Evolutionary conservation across 306 rosid genomes (phyloP), one percentile per base, ranked within the genome.

Genomic region (Vigna reflexopilosa): DNA sequence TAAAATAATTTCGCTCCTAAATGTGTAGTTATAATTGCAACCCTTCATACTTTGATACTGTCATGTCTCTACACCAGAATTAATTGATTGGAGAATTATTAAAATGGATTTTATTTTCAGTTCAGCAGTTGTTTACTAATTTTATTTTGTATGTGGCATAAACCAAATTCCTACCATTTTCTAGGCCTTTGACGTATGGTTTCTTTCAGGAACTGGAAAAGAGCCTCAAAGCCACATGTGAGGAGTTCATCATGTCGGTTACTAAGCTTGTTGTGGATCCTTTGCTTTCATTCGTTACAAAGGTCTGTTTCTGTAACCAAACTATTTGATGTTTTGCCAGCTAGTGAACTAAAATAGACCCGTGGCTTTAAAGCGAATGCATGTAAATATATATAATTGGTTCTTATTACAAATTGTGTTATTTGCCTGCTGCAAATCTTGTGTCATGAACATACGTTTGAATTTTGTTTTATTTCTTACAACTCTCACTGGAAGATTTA

Each of bases 181-280:
- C 54, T 44, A 63, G 63, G 47, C 79, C 56, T 55, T 55, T 44
- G 24, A 63, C 67, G 55, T 77, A 49, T 72, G 30, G 77, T 76
- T 83, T 75, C 69, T 79, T 86, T 84, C 91, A 95, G 99, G 99
- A 93, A 51, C 89, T 95, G 68, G 99, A 95, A 77, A 95, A 93
- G 83, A 95, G 89, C 91, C 91, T 95, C 48, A 95, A 95, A 86
- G 88, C 89, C 82, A 95, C 99, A 28, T 93, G 99, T 73, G 99
- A 95, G 87, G 98, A 95, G 85, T 95, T 93, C 85, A 93, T 95
- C 50, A 95, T 95, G 99, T 87, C 96, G 15, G 93, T 95, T 80
- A 95, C 99, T 52, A 95, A 95, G 93, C 89, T 87, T 51, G 97
- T 95, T 79, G 99, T 95, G 86, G 99, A 95, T 84, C 98, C 99